Evolutionary conservation across 139 green algal species (phyloP).

Genomic region (Haematococcus lacustris): DNA sequence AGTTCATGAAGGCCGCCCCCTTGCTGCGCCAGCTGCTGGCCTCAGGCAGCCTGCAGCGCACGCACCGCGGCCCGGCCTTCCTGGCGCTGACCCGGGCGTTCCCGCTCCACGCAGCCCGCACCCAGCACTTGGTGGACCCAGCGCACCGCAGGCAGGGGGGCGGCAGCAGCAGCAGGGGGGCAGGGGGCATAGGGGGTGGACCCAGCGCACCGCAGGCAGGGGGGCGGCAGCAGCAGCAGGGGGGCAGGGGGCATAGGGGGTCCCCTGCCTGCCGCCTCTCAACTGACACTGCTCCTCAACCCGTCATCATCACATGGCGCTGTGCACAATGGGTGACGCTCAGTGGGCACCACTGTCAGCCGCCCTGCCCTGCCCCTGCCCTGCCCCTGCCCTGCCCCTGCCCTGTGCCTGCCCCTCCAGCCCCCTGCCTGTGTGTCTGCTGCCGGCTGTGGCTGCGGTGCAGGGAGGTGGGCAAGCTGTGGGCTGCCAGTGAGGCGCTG

Average conservation of each 20-base stretch:
- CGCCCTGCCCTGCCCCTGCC: neutral
- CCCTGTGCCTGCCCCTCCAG: neutral
- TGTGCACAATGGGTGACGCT: neutral
- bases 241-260: too few relatives aligned
- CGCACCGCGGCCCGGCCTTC: slow-evolving; percentile 24
- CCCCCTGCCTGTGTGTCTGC: neutral
- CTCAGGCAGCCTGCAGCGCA: slow-evolving; percentile 10
- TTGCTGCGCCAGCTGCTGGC: slow-evolving; percentile 66
- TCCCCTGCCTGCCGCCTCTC: too few relatives aligned
- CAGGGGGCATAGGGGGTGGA: too few relatives aligned
- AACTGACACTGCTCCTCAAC: too few relatives aligned
- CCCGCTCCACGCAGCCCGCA: neutral
- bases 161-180: too few relatives aligned
- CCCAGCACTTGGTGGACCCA: slow-evolving; percentile 5
- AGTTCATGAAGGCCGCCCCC: slow-evolving; percentile 62
- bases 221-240: too few relatives aligned
- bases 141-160: neutral
- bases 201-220: too few relatives aligned
- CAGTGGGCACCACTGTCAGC: neutral
- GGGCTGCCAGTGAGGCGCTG: slow-evolving; percentile 8
- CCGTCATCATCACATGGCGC: neutral
- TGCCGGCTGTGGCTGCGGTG: slow-evolving; percentile 4
- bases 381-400: neutral
- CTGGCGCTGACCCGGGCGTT: slow-evolving; percentile 10
- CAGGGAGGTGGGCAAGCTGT: slow-evolving; percentile 47